A percentile compares a stretch with the other conserved stretches of the same genome.
These are phyloP conservation scores for Eimeria falciformis DNA, from an alignment of 169 alveolate species.

Conservation along the genomic window DNA sequence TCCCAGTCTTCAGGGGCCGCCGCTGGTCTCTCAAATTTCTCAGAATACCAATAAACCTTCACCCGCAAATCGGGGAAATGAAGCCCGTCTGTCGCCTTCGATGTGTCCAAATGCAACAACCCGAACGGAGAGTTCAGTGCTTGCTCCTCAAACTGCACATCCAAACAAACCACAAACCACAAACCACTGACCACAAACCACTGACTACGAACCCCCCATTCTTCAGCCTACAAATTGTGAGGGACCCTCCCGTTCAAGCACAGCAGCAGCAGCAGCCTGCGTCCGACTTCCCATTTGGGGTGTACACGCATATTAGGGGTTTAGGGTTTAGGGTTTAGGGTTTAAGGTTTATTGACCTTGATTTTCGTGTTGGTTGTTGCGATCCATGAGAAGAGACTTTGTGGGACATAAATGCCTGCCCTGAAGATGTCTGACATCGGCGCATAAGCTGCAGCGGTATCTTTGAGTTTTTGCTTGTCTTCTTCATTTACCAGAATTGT, in stretches of 20 bases:
- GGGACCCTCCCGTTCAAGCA: too few relatives aligned
- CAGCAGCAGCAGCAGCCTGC: too few relatives aligned
- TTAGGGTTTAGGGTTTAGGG: constrained; percentile 3
- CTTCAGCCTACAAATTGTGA: too few relatives aligned
- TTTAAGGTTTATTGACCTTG: constrained; percentile 3
- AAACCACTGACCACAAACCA: background rate
- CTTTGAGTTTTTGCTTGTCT: background rate
- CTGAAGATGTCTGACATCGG: background rate
- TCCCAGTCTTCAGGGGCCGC: constrained; percentile 14
- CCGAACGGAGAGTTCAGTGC: constrained; percentile 22
- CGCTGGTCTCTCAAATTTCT: background rate
- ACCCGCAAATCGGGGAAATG: background rate
- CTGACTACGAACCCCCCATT: background rate
- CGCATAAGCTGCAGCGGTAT: background rate
- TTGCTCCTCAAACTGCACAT: constrained; percentile 26
- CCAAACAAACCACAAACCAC: background rate
- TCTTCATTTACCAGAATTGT: background rate
- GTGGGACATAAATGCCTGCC: background rate
- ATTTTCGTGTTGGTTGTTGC: background rate
- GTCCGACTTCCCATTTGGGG: too few relatives aligned
- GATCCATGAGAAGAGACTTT: constrained; percentile 8
- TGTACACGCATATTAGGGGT: too few relatives aligned
- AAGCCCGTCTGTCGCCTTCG: background rate
- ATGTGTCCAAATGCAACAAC: background rate
- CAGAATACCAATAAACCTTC: background rate